These are phyloP conservation scores for Populus tremula DNA, from an alignment of 345 rosid genomes.

Conservation along the genomic window DNA sequence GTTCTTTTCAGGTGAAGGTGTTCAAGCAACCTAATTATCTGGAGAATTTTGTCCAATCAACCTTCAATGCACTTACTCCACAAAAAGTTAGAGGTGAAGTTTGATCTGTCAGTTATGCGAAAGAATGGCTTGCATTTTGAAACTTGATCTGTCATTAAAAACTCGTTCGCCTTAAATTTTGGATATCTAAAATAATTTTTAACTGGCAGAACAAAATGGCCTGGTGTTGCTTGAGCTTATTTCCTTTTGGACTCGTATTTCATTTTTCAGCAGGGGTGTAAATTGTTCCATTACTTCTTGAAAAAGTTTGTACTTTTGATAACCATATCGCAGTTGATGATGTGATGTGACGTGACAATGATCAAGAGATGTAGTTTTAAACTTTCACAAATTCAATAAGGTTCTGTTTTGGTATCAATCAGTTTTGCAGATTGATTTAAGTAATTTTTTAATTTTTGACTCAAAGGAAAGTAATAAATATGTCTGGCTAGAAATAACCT, in stretches of 20 bases:
- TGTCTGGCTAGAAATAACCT: background rate
- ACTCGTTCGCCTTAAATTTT: background rate
- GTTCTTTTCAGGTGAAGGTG: conserved; percentile 74
- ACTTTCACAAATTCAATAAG: background rate
- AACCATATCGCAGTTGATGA: background rate
- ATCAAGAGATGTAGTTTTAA: background rate
- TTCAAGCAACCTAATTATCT: conserved; percentile 81
- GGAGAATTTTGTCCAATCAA: conserved; percentile 81
- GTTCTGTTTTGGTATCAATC: background rate
- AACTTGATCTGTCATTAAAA: background rate
- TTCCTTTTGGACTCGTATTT: no score
- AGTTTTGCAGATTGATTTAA: background rate
- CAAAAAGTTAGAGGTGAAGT: conserved; percentile 76
- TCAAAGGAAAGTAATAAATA: background rate
- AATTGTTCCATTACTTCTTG: background rate
- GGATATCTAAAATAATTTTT: background rate
- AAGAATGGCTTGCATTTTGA: background rate
- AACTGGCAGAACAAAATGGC: background rate
- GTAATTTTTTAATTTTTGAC: background rate
- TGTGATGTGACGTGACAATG: no score
- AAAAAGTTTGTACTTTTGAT: background rate
- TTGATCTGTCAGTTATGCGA: background rate
- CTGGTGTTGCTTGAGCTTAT: background rate
- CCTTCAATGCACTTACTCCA: conserved; percentile 76
- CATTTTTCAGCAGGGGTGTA: no score